Evolutionary conservation across 1,284 basidiomycete species (phyloP).

Genomic region (Ceratobasidium sp.): DNA sequence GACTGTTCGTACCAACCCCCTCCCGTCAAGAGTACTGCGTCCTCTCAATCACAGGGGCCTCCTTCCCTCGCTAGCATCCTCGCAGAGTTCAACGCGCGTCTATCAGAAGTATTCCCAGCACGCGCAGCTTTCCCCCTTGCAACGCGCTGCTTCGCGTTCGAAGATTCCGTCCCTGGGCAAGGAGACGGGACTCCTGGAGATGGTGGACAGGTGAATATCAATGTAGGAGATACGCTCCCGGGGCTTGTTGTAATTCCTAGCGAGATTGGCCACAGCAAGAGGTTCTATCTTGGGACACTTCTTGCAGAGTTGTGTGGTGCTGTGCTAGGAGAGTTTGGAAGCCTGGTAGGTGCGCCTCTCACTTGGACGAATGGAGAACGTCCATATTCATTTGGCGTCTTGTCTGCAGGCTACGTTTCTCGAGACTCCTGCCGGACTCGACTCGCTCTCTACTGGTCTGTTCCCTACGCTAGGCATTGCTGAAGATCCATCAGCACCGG

Average conservation of each 20-base stretch:
- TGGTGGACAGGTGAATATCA: constrained; percentile 66
- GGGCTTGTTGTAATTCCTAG: constrained; percentile 78
- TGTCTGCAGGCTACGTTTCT: constrained; percentile 33
- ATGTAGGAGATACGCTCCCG: constrained; percentile 65
- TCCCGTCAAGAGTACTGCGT: background rate
- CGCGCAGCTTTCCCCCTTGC: constrained; percentile 78
- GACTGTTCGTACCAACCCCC: constrained; percentile 62
- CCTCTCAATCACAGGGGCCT: constrained; percentile 47
- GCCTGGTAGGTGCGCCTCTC: constrained; percentile 56
- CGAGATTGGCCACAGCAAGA: constrained; percentile 80
- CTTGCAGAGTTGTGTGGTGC: constrained; percentile 87
- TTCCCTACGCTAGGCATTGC: constrained; percentile 36
- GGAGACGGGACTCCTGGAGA: constrained; percentile 50
- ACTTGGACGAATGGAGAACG: background rate
- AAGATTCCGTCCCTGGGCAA: constrained; percentile 54
- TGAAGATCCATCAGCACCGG: constrained; percentile 2
- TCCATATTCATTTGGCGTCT: background rate
- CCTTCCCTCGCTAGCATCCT: constrained; percentile 68
- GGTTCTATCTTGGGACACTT: constrained; percentile 81
- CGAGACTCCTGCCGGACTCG: constrained; percentile 39
- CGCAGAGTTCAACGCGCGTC: constrained; percentile 69
- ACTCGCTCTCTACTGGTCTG: constrained; percentile 32
- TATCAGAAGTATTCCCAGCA: constrained; percentile 71
- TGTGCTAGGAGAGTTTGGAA: constrained; percentile 82
- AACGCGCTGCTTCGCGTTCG: constrained; percentile 80